Evolutionary conservation across 129 eudicot species (phyloP), one percentile per base, ranked within the genome.

Genomic region (Pittosporum tobira): DNA sequence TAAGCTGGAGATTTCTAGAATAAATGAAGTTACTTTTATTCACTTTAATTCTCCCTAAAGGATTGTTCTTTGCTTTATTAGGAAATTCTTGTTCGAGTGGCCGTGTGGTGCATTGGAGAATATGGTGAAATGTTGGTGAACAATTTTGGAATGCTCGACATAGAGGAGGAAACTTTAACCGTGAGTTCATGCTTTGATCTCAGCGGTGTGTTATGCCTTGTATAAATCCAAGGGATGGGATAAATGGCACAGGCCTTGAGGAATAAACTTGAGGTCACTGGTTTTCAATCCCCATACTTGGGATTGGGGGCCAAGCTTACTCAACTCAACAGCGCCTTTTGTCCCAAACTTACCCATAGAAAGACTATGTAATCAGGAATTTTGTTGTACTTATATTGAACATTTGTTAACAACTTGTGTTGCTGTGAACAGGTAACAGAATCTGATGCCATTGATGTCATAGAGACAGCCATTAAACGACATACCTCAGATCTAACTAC

Each of bases 31-130:
- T 42, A 8, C 64, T 31, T 65, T 52, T 2, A 1, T 57, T 2
- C 18, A 3, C 25, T 20, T 57, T 42, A 16, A 14, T 20, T 7
- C 34, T 28, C 38, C 19, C 44, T 53, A 20, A 9, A 10, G 14
- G 38, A 0, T 13, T 25, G 16, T 48, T 61, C n/a, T 11, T 44
- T 72, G 30, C 51, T 73, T 68, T 65, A 20, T 72, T 75, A 93
- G 99, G 99, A 87, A 81, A 79, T 84, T 46, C 91, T 87, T 63
- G 87, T 87, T 61, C 84, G 94, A 23, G 95, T 90, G 55, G 89
- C 94, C 9, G 85, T 90, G 50, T 90, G 95, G 98, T 90, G 98
- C 79, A 86, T 86, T 46, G 98, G 98, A 37, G 95, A 90, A 78
- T 90, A 86, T 40, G 95, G 94, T 70, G 98, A 90, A 40, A 81